Conservation (phyloP, 1,284 basidiomycete species). For the Phellinidium pouzarii region DNA sequence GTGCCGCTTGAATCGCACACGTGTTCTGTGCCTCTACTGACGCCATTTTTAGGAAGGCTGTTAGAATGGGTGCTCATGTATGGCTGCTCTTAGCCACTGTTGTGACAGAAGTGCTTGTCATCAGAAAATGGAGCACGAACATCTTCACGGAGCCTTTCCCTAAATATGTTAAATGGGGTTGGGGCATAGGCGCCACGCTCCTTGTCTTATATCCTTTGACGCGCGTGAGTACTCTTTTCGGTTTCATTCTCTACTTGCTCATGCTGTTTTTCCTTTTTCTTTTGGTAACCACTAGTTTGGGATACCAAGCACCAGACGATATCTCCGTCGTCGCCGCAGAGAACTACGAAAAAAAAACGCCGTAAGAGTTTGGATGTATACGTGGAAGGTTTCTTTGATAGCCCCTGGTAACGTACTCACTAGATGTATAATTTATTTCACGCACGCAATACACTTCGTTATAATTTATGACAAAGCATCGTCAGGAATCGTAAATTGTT, state of each 20-base stretch:
- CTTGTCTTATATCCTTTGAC: constrained; percentile 63
- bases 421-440: background rate
- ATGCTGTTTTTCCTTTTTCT: constrained; percentile 3
- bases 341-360: constrained; percentile 8
- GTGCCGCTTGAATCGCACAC: constrained; percentile 34
- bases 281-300: constrained; percentile 28
- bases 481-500: too few relatives aligned
- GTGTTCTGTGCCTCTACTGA: constrained; percentile 20
- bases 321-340: constrained; percentile 26
- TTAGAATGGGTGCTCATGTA: constrained; percentile 80
- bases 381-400: too few relatives aligned
- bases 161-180: constrained; percentile 53
- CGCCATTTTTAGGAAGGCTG: constrained; percentile 46
- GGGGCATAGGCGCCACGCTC: constrained; percentile 47
- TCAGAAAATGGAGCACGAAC: constrained; percentile 72
- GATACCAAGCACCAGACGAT: constrained; percentile 31
- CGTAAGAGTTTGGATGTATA: too few relatives aligned
- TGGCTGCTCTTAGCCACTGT: constrained; percentile 81
- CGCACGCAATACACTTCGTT: background rate
- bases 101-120: constrained; percentile 66
- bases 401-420: background rate
- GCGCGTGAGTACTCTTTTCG: constrained; percentile 38
- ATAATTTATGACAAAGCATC: too few relatives aligned
- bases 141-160: constrained; percentile 64
- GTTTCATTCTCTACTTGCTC: constrained; percentile 8